Percentiles rank a stretch among this genome's conserved stretches.
Conservation (phyloP, 1,284 basidiomycete species). For the Rhizopogon hawkerae region DNA sequence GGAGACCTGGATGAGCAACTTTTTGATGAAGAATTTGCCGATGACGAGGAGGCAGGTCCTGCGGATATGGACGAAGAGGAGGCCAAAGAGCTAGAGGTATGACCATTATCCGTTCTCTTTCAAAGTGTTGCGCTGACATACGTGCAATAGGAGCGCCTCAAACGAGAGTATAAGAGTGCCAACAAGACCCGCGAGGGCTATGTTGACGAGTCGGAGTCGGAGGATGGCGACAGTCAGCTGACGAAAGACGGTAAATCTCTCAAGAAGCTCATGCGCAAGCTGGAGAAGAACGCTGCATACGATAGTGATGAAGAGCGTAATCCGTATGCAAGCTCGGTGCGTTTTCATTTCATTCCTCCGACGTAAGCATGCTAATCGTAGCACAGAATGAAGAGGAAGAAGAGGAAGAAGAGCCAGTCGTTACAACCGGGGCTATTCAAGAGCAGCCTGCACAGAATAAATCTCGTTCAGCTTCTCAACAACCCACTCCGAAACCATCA, state of each 20-base stretch:
- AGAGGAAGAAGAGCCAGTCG: conserved; percentile 46
- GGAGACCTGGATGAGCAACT: conserved; percentile 75
- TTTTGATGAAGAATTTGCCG: conserved; percentile 78
- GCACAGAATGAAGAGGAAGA: conserved; percentile 59
- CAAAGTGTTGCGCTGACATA: conserved; percentile 1
- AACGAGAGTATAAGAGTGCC: conserved; percentile 70
- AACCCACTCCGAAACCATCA: conserved; percentile 23
- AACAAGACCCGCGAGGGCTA: conserved; percentile 65
- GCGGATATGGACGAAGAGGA: conserved; percentile 75
- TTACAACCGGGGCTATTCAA: conserved; percentile 49
- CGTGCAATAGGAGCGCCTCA: conserved; percentile 62
- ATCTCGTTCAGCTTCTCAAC: conserved; percentile 27
- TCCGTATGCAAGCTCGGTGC: conserved; percentile 69
- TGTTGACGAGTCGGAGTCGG: conserved; percentile 66
- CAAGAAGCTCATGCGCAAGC: conserved; percentile 67
- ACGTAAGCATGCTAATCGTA: conserved; percentile 10
- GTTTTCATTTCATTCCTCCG: conserved; percentile 20
- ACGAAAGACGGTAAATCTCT: conserved; percentile 67
- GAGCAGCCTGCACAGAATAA: conserved; percentile 36
- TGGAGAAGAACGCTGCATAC: conserved; percentile 67
- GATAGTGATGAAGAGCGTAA: conserved; percentile 78
- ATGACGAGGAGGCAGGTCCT: conserved; percentile 74
- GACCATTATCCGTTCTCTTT: background rate
- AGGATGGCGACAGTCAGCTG: conserved; percentile 48
- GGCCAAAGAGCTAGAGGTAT: conserved; percentile 76